A percentile compares a stretch with the other conserved stretches of the same genome.
Conservation (phyloP, 805 yeast species). For the Ogataea chonburiensis region DNA sequence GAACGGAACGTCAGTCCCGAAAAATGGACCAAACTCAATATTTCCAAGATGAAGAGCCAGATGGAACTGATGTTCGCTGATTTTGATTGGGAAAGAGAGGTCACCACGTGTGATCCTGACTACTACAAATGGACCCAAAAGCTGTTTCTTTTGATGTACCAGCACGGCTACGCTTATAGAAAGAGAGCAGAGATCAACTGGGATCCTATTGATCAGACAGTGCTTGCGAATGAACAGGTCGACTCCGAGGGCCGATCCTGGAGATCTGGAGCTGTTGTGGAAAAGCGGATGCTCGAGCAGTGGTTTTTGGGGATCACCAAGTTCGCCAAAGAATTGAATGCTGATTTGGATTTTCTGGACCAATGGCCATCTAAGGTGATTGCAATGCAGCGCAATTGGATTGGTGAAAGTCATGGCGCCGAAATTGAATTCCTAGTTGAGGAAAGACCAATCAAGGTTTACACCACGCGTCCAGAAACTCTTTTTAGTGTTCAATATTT, state of each 20-base stretch:
- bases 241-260: slow-evolving; percentile 89
- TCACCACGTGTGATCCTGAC: slow-evolving; percentile 81
- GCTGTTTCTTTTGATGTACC: slow-evolving; percentile 69
- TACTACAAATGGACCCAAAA: slow-evolving; percentile 93
- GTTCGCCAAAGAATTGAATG: slow-evolving; percentile 64
- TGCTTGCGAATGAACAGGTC: slow-evolving; percentile 94
- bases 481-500: slow-evolving; percentile 77
- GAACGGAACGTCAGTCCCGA: slow-evolving; percentile 78
- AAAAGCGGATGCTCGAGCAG: slow-evolving; percentile 75
- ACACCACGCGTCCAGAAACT: slow-evolving; percentile 91
- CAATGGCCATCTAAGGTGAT: slow-evolving; percentile 90
- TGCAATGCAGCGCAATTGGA: slow-evolving; percentile 92
- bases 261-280: slow-evolving; percentile 96
- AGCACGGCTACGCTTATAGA: slow-evolving; percentile 81
- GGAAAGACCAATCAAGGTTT: slow-evolving; percentile 43
- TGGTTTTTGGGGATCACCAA: slow-evolving; percentile 93
- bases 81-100: slow-evolving; percentile 92
- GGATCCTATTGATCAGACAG: slow-evolving; percentile 97
- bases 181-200: slow-evolving; percentile 89
- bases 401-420: slow-evolving; percentile 83
- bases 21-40: slow-evolving; percentile 79
- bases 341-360: slow-evolving; percentile 59
- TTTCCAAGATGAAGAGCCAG: slow-evolving; percentile 83
- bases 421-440: slow-evolving; percentile 50
- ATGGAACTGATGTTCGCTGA: slow-evolving; percentile 75